Evolutionary conservation across 306 rosid genomes (phyloP), one percentile per base, ranked within the genome.

Genomic region (Rosa chinensis): DNA sequence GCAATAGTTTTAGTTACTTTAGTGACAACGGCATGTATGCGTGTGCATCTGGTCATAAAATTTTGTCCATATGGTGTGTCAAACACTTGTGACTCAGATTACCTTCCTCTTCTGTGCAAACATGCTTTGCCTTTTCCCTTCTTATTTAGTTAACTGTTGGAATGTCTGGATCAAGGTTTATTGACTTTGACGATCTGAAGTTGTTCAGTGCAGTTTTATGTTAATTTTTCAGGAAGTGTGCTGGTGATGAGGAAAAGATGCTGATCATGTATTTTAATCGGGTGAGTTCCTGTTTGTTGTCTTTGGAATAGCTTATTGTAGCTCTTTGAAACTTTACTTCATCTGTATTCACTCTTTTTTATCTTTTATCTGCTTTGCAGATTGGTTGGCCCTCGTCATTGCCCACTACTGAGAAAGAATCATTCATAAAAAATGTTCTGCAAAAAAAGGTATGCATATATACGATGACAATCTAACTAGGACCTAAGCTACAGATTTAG

Each of bases 321-420:
- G 43, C 20, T 72, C 43, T 76, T 53, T 5, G 37, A 37, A 78
- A 44, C 73, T 74, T 81, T 77, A 52, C 61, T 74, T 74, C 61
- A 16, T 77, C 0, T 52, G 76, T 58, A 17, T 68, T 61, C 45
- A 64, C 35, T 83, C 69, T 12, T 56, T 62, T 35, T n/a, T 83
- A 77, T 42, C 64, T 76, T 78, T 39, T 56, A 53, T 63, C 63
- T 48, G 11, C 39, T 7, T 16, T 79, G 80, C 85, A 95, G 99
- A 92, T 85, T 83, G 97, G 97, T n/a, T 95, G 99, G 99, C 98
- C 99, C 64, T 78, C 97, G 40, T 91, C 99, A 47, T 86, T 95
- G 76, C 99, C 99, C 52, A 95, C 99, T 56, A 89, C 74, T 62
- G 95, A 95, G 88, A 89, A 92, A 87, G 98, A 82, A 52, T 47